A percentile compares a stretch with the other conserved stretches of the same genome.
Evolutionary conservation across 2,329 filamentous ascomycete species (phyloP).

Genomic region (Teratosphaeria viscida): DNA sequence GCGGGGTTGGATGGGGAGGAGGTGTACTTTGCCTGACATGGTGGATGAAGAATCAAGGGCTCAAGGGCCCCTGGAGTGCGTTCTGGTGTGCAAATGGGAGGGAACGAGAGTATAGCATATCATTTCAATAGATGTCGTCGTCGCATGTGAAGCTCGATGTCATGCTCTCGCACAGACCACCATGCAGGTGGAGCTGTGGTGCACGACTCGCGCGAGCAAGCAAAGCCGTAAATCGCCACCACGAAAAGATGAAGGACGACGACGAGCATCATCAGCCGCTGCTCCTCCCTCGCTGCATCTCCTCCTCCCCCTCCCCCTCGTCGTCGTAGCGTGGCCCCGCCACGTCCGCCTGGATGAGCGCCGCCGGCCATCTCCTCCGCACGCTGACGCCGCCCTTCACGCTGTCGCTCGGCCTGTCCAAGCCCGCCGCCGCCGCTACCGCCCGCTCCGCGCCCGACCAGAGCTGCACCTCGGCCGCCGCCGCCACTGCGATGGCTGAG

Average conservation of each 20-base stretch:
- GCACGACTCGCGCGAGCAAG: background rate
- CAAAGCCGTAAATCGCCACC: background rate
- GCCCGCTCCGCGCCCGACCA: conserved; percentile 3
- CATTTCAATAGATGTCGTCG: background rate
- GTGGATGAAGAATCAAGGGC: background rate
- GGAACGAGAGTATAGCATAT: background rate
- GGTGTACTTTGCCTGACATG: background rate
- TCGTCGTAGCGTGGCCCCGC: background rate
- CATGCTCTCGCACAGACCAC: background rate
- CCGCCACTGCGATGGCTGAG: background rate
- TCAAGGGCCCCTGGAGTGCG: background rate
- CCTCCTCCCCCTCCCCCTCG: background rate
- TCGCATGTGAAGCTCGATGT: background rate
- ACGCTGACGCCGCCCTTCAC: conserved; percentile 22
- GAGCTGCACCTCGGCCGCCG: conserved; percentile 3
- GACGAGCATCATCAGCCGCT: too few relatives aligned
- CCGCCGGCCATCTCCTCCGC: conserved; percentile 41
- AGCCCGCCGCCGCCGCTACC: background rate
- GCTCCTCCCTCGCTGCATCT: too few relatives aligned
- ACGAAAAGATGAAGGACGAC: background rate
- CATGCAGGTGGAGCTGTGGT: background rate
- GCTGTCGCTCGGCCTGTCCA: conserved; percentile 12
- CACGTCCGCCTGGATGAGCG: conserved; percentile 11
- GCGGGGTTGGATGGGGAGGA: background rate
- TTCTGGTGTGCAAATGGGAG: background rate